phyloP scores from a whole-genome alignment of 805 yeast species.

The Grigorovia yakushimaensis region DNA sequence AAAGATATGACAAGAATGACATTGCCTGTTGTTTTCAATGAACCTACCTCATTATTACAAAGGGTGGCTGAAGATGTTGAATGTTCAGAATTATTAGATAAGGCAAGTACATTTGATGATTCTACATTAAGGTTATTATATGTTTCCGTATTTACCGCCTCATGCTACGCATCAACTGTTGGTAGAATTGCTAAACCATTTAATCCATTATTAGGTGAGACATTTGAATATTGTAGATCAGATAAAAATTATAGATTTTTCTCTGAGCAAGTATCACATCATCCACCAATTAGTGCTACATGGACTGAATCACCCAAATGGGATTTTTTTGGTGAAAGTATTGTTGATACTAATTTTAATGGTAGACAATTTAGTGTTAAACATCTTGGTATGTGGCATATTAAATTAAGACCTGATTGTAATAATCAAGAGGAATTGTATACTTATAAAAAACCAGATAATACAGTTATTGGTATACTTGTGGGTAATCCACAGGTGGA shows the following conservation, averaged over 20 bases:
- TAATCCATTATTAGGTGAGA: conserved; percentile 90
- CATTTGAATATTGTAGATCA: conserved; percentile 84
- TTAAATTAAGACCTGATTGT: conserved; percentile 67
- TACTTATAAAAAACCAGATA: conserved; percentile 87
- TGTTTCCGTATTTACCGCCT: conserved; percentile 87
- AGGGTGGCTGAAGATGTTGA: conserved; percentile 94
- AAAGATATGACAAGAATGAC: conserved; percentile 96
- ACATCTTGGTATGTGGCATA: conserved; percentile 86
- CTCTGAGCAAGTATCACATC: conserved; percentile 92
- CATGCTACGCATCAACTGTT: conserved; percentile 88
- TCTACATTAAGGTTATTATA: conserved; percentile 76
- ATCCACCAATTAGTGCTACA: conserved; percentile 92
- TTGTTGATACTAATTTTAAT: conserved; percentile 78
- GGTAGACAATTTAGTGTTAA: conserved; percentile 91
- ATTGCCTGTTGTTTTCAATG: conserved; percentile 93
- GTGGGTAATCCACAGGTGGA: conserved; percentile 91
- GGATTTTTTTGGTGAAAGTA: conserved; percentile 92
- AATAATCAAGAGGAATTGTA: conserved; percentile 54
- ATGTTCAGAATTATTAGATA: conserved; percentile 65
- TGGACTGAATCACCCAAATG: conserved; percentile 76
- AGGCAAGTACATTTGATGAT: conserved; percentile 64
- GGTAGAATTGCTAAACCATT: conserved; percentile 93
- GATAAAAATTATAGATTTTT: conserved; percentile 77
- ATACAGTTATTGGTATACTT: conserved; percentile 89
- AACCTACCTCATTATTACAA: conserved; percentile 85